Evolutionary conservation across 306 rosid genomes (phyloP).

Genomic region (Cucumis hystrix): DNA sequence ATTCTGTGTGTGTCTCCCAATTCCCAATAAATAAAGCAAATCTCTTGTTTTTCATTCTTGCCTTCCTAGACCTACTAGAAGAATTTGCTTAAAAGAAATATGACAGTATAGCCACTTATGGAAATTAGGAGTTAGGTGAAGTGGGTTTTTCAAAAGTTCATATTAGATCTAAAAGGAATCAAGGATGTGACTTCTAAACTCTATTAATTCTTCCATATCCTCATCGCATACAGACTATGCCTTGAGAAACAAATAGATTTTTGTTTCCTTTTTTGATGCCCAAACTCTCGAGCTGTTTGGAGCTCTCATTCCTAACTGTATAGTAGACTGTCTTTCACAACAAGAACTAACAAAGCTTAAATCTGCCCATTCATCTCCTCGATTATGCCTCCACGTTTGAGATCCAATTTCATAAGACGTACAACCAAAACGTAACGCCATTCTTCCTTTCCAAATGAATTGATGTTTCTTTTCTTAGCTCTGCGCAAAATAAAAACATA

Average conservation of each 20-base stretch:
- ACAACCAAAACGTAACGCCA: not conserved
- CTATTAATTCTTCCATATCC: not conserved
- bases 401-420: not conserved
- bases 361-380: not conserved
- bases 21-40: not conserved
- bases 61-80: not conserved
- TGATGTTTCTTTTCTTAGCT: not conserved
- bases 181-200: not conserved
- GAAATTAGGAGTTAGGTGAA: not conserved
- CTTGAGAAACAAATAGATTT: not conserved
- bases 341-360: not conserved
- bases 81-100: slow-evolving; percentile 3
- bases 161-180: not conserved
- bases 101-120: not conserved
- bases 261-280: not conserved
- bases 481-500: not conserved
- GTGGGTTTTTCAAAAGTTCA: not conserved
- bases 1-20: not conserved
- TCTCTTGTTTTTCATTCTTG: not conserved
- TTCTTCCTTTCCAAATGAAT: not conserved
- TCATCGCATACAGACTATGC: not conserved
- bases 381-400: not conserved
- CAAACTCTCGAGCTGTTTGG: not conserved
- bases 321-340: not conserved
- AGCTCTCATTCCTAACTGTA: not conserved